Conservation (phyloP, 2,329 filamentous ascomycete species). For the Fusarium transvaalense region DNA sequence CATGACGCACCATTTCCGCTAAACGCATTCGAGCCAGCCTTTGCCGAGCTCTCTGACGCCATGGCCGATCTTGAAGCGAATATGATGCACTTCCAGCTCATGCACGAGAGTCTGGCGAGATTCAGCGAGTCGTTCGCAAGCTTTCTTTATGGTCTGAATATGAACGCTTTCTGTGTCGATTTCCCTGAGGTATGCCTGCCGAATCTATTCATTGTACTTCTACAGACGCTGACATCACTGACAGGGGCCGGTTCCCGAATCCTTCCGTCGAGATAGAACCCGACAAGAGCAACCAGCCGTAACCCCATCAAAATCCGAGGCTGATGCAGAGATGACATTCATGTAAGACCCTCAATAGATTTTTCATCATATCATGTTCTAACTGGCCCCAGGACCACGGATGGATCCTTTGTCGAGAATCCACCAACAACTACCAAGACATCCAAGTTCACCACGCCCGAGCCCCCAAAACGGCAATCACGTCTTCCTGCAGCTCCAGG, state of each 20-base stretch:
- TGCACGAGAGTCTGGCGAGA: slow-evolving; percentile 92
- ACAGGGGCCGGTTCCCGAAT: slow-evolving; percentile 85
- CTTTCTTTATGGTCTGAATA: slow-evolving; percentile 95
- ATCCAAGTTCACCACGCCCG: slow-evolving; percentile 61
- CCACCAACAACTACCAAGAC: slow-evolving; percentile 70
- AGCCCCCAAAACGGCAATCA: slow-evolving; percentile 56
- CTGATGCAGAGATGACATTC: slow-evolving; percentile 83
- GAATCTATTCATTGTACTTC: background rate
- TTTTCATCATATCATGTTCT: slow-evolving; percentile 9
- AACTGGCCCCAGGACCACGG: slow-evolving; percentile 76
- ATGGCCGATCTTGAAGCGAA: slow-evolving; percentile 97
- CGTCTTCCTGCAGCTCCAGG: slow-evolving; percentile 59
- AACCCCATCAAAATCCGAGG: slow-evolving; percentile 50
- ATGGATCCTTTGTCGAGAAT: slow-evolving; percentile 91
- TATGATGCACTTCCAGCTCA: slow-evolving; percentile 95
- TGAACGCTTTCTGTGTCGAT: slow-evolving; percentile 99
- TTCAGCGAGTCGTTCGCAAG: slow-evolving; percentile 97
- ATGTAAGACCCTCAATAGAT: slow-evolving; percentile 70
- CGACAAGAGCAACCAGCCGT: slow-evolving; percentile 61
- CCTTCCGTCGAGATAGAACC: slow-evolving; percentile 77
- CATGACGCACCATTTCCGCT: slow-evolving; percentile 74
- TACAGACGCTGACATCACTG: slow-evolving; percentile 11
- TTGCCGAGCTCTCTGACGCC: slow-evolving; percentile 91
- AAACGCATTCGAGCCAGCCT: slow-evolving; percentile 86
- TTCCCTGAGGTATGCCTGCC: slow-evolving; percentile 81